Percentiles rank a stretch among this genome's conserved stretches.
phyloP scores from a whole-genome alignment of 208 protist genomes.

The Porcisia deanei region DNA sequence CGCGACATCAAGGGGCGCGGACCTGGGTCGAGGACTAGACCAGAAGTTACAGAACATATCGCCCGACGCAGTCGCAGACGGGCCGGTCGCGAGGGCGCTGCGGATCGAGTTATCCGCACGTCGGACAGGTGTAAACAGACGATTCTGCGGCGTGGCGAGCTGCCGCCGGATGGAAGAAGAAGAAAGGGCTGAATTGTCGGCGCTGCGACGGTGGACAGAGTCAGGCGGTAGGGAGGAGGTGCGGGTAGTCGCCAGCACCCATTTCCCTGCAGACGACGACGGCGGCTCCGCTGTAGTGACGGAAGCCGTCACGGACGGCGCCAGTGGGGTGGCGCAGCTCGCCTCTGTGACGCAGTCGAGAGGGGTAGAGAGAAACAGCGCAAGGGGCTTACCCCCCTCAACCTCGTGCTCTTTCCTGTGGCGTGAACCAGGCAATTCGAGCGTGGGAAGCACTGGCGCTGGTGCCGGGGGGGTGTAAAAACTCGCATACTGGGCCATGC shows the following conservation, averaged over 20 bases:
- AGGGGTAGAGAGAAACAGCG: background rate
- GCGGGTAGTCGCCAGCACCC: background rate
- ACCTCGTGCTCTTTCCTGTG: background rate
- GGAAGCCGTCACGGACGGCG: background rate
- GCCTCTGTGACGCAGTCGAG: background rate
- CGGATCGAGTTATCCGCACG: constrained; percentile 26
- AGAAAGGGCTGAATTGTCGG: background rate
- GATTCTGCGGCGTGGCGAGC: background rate
- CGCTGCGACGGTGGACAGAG: background rate
- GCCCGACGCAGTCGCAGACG: background rate
- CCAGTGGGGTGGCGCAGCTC: constrained; percentile 2
- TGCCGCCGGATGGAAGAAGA: background rate
- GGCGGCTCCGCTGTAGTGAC: background rate
- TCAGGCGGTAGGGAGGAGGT: background rate
- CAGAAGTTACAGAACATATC: background rate
- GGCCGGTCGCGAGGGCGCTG: background rate
- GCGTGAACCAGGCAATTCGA: background rate
- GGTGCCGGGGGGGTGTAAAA: constrained; percentile 1
- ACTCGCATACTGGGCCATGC: background rate
- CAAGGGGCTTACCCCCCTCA: background rate
- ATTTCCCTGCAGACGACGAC: background rate
- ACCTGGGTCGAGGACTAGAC: background rate
- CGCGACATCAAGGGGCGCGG: background rate
- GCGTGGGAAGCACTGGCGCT: background rate
- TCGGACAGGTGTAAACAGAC: constrained; percentile 23